A percentile compares a stretch with the other conserved stretches of the same genome.
Evolutionary conservation across 495 filamentous ascomycete species (phyloP).

Genomic region (Xylaria sp.): DNA sequence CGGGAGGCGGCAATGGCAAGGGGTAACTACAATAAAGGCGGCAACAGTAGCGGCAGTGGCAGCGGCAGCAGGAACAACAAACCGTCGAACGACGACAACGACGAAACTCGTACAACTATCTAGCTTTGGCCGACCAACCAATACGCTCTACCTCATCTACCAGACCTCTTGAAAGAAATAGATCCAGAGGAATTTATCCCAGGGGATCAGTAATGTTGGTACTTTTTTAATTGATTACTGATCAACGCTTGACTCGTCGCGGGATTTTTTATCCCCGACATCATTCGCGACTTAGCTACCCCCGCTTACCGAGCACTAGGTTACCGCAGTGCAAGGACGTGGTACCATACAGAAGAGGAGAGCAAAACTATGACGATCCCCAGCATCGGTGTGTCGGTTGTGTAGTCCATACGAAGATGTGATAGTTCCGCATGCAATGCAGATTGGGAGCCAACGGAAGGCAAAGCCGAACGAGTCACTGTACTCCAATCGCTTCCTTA

Average conservation of each 20-base stretch:
- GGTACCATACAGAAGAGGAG: constrained; percentile 9
- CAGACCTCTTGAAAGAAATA: neutral
- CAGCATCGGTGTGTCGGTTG: constrained; percentile 1
- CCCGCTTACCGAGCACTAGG: constrained; percentile 10
- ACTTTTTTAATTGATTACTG: constrained; percentile 23
- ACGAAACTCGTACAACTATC: neutral
- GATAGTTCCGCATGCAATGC: constrained; percentile 12
- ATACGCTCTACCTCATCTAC: neutral
- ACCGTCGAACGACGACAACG: neutral
- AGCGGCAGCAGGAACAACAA: neutral
- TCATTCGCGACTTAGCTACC: neutral
- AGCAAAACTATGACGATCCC: neutral
- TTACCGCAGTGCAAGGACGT: neutral
- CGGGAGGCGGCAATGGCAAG: constrained; percentile 20
- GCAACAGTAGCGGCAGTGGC: neutral
- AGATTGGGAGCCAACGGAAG: constrained; percentile 1
- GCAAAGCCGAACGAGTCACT: constrained; percentile 9
- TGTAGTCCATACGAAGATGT: neutral
- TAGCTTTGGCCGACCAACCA: neutral
- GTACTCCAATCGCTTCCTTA: constrained; percentile 20
- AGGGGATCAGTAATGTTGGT: neutral
- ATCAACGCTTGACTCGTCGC: constrained; percentile 11
- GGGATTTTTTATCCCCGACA: neutral
- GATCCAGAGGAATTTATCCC: neutral
- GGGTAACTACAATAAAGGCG: neutral